phyloP scores from a whole-genome alignment of 192 early-diverging fungal genomes.

The Entomortierella beljakovae region DNA sequence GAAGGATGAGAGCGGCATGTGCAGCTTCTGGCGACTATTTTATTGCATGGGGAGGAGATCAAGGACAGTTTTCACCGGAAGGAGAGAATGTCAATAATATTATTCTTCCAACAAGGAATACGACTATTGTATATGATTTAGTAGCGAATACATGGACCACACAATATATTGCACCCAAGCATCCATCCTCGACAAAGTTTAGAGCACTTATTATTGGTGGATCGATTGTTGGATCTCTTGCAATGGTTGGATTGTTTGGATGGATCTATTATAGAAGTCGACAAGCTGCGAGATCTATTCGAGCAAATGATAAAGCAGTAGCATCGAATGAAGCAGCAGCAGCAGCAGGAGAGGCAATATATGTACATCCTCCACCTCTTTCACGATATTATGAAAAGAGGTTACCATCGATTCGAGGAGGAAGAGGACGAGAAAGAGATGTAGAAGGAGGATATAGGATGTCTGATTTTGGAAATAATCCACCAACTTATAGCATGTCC shows the following conservation, averaged over 20 bases:
- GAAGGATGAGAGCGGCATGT: constrained; percentile 4
- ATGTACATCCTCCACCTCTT: neutral
- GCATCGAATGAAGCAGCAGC: neutral
- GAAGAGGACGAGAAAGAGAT: too few relatives aligned
- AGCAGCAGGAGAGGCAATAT: neutral
- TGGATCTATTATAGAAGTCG: too few relatives aligned
- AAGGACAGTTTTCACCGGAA: too few relatives aligned
- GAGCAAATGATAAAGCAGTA: too few relatives aligned
- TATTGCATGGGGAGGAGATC: constrained; percentile 1
- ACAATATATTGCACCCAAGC: too few relatives aligned
- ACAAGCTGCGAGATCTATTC: too few relatives aligned
- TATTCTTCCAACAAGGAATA: neutral
- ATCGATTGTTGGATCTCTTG: too few relatives aligned
- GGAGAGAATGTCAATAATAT: neutral
- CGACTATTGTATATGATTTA: neutral
- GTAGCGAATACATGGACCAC: too few relatives aligned
- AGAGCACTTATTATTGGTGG: too few relatives aligned
- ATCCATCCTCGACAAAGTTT: too few relatives aligned
- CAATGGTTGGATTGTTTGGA: too few relatives aligned
- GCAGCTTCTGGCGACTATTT: constrained; percentile 3
- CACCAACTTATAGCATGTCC: neutral
- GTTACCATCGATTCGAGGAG: neutral
- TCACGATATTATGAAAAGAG: neutral
- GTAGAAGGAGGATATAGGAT: neutral
- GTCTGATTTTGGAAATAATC: neutral